Conservation (phyloP, 768 basidiomycete species). For the Lactifluus subvellereus region DNA sequence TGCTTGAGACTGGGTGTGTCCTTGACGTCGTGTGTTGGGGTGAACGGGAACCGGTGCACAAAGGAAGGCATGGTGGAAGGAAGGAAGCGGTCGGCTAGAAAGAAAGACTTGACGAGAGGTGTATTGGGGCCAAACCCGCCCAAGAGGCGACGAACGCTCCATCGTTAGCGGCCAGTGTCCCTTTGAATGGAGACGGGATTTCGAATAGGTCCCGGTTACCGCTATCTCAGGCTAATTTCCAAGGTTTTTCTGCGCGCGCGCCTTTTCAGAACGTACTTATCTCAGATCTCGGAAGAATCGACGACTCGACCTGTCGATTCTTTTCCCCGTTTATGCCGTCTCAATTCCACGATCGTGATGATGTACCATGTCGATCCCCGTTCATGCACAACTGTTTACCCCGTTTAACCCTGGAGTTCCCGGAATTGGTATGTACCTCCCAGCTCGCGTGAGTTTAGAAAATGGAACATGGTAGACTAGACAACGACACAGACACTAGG, state of each 20-base stretch:
- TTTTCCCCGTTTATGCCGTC: neutral
- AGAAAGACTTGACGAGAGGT: neutral
- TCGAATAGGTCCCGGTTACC: neutral
- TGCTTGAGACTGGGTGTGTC: slow-evolving; percentile 7
- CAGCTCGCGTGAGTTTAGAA: neutral
- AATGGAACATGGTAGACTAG: neutral
- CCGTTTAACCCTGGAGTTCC: neutral
- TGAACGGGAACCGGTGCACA: neutral
- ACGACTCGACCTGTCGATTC: neutral
- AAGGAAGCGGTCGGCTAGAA: neutral
- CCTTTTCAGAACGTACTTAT: neutral
- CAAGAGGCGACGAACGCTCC: neutral
- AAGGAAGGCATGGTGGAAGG: slow-evolving; percentile 1
- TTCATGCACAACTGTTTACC: neutral
- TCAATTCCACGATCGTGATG: too few relatives aligned
- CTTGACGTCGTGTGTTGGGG: neutral
- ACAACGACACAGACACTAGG: neutral
- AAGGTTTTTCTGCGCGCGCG: neutral
- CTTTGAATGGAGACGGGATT: neutral
- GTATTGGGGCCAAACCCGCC: neutral
- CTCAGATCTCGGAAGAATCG: neutral
- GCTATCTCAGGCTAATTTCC: too few relatives aligned
- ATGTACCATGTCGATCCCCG: too few relatives aligned
- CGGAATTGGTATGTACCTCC: neutral
- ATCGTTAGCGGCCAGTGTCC: neutral